Evolutionary conservation across 176 grass and related monocot genomes (phyloP), one percentile per base, ranked within the genome.

Genomic region (Triticum dicoccoides): DNA sequence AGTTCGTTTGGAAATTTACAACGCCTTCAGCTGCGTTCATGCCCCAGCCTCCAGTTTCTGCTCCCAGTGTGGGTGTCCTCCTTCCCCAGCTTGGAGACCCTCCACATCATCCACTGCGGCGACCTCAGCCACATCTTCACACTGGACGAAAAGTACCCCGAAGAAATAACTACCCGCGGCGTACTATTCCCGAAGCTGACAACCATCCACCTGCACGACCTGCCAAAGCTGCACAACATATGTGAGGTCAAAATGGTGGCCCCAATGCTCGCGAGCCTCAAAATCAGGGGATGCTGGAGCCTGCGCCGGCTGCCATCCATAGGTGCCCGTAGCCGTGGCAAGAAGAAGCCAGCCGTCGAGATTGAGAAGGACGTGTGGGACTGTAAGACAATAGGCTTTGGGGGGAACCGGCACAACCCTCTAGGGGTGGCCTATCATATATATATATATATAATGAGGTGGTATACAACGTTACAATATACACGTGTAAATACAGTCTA

Each of bases 41-140:
- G 87, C 6, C 75, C 87, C 8, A 83, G 81, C 3, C 81, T 88
- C 14, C 38, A 65, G 52, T 52, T 65, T 6, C 29, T 34, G 14
- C 9, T 84, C 0, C 54, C 65, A 0, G 0, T 79, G 38, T 12
- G 24, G 20, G 0, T 9, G 1, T 0, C 1, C 11, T 32, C n/a
- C 32, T 84, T 84, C 41, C 41, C 4, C 0, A 66, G 8, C 23
- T 35, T 89, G 32, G 1, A 58, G 56, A 80, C 82, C 1, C 10
- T 89, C 41, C 87, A 84, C 58, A 74, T 89, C 82, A 66, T 89
- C 32, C 33, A 80, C 8, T 89, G 87, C 8, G 67, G 23, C 3
- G 23, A 74, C 15, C 87, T 89, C 17, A 17, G 0, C 4, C 41
- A 80, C 7, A 2, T 89, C 27, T 84, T 88, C 9, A 3, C n/a